Percentiles rank a stretch among this genome's conserved stretches.
These are phyloP conservation scores for Lycium barbarum DNA, from an alignment of 257 asterid genomes.

Conservation along the genomic window DNA sequence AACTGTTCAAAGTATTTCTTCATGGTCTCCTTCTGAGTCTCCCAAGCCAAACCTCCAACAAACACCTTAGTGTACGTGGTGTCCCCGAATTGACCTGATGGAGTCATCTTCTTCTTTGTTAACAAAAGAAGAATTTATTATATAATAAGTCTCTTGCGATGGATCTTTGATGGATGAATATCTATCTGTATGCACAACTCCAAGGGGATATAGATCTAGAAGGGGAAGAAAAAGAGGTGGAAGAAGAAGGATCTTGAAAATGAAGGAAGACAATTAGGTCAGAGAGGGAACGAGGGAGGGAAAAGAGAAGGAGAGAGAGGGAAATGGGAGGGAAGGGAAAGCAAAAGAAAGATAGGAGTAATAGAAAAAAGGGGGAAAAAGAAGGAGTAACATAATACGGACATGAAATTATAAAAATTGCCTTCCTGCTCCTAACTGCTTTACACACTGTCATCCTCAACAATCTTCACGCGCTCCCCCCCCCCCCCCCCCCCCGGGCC, in stretches of 20 bases:
- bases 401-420: constrained; percentile 20
- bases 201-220: background rate
- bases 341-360: constrained; percentile 33
- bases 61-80: constrained; percentile 93
- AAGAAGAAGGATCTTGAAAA: constrained; percentile 20
- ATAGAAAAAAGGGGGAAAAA: constrained; percentile 28
- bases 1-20: constrained; percentile 90
- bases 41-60: constrained; percentile 99
- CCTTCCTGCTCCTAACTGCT: constrained; percentile 19
- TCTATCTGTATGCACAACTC: too few relatives aligned
- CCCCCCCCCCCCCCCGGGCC: background rate
- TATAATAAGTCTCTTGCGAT: too few relatives aligned
- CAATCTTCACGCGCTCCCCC: constrained; percentile 19
- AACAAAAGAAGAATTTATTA: too few relatives aligned
- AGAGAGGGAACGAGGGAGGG: constrained; percentile 44
- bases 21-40: constrained; percentile 98
- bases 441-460: constrained; percentile 25
- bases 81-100: constrained; percentile 82
- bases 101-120: constrained; percentile 52
- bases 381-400: background rate
- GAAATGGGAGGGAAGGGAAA: constrained; percentile 44
- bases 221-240: constrained; percentile 2
- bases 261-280: constrained; percentile 57
- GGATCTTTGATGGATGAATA: background rate
- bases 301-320: constrained; percentile 20